Evolutionary conservation across 2,329 filamentous ascomycete species (phyloP).

Genomic region (Sclerotinia subarctica): DNA sequence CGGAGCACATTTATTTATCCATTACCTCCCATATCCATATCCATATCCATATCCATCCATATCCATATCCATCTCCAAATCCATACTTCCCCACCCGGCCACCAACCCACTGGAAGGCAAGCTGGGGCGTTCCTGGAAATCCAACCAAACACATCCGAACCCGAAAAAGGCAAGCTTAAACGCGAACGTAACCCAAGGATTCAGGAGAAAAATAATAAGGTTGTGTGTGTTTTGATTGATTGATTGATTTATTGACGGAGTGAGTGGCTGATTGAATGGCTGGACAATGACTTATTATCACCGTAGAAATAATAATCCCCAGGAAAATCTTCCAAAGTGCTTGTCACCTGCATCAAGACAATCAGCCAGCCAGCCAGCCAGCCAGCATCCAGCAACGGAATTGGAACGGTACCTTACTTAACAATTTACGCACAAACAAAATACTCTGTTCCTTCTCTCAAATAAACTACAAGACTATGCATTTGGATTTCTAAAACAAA

Average conservation of each 20-base stretch:
- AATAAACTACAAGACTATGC: neutral
- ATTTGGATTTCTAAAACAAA: neutral
- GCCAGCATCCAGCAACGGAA: neutral
- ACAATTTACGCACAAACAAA: constrained; percentile 13
- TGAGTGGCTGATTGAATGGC: neutral
- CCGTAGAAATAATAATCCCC: neutral
- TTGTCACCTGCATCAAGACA: neutral
- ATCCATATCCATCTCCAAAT: neutral
- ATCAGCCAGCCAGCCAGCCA: neutral
- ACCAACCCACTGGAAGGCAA: neutral
- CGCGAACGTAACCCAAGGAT: constrained; percentile 6
- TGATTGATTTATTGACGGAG: neutral
- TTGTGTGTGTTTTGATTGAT: neutral
- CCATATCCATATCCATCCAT: neutral
- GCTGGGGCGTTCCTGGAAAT: neutral
- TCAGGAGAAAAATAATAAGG: neutral
- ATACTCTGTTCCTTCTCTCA: constrained; percentile 1
- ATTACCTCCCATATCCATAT: neutral
- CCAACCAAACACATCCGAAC: neutral
- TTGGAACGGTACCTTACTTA: constrained; percentile 1
- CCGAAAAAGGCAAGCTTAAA: neutral
- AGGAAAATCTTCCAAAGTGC: neutral
- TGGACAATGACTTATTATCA: neutral
- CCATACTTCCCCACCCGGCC: neutral
- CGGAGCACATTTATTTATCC: neutral